Evolutionary conservation across 169 alveolate species (phyloP), one percentile per base, ranked within the genome.

Genomic region (Plasmodium malariae): DNA sequence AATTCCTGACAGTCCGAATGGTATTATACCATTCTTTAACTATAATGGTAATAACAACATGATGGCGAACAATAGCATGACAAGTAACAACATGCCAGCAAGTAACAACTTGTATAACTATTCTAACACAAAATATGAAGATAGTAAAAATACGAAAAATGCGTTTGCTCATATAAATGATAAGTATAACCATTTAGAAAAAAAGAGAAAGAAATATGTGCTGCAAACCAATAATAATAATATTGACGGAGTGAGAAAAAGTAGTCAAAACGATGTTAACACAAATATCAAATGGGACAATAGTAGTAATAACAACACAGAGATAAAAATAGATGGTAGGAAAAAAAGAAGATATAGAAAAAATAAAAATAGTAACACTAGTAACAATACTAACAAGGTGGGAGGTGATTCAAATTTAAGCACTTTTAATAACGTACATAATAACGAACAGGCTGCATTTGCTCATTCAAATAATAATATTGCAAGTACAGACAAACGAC

Each of bases 201-300:
- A 37, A 21, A 78, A 78, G 48, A 60, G 89, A 32, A 78, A 63
- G 21, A 78, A 40, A 63, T 62, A 63, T 26, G 24, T 78, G 11
- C 69, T 43, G 0, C 69, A 78, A 4, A 34, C 34, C 36, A 67
- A 67, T 43, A 78, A 78, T 14, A 21, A 49, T 14, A 51, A 45
- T 55, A 32, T 17, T 1, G 71, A 57, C 7, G 40, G 4, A 24
- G 7, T 49, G 6, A 37, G 55, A n/a, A 74, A 48, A 5, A 48
- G 30, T 26, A 14, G 49, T n/a, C 28, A 28, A 7, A 78, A 65
- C 17, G 76, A 78, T 17, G 7, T 30, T 5, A 37, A 26, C 43
- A 1, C 48, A 26, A 3, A 2, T 1, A 0, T 63, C 19, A 36
- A 36, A 28, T 17, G 7, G 24, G 17, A 48, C 12, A 30, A 24